These are phyloP conservation scores for Leccinum imitatum DNA, from an alignment of 768 basidiomycete genomes.

Conservation along the genomic window DNA sequence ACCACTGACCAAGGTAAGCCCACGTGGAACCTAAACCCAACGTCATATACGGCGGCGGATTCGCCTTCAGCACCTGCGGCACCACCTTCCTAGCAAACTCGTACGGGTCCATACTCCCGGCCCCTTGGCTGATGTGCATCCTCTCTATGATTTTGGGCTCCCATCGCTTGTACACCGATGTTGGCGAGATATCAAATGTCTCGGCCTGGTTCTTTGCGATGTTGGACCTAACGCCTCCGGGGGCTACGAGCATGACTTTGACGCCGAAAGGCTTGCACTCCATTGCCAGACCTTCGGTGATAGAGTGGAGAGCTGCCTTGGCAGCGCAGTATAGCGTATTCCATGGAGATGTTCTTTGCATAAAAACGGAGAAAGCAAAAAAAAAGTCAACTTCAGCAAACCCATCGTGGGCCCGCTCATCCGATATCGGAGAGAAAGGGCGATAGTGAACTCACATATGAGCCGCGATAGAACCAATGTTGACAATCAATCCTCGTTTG, in stretches of 20 bases:
- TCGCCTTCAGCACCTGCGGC: conserved; percentile 41
- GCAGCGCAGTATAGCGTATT: conserved; percentile 55
- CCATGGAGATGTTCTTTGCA: conserved; percentile 65
- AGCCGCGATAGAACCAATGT: conserved; percentile 69
- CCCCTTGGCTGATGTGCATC: conserved; percentile 52
- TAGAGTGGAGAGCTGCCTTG: conserved; percentile 57
- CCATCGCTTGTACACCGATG: conserved; percentile 57
- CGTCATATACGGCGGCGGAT: conserved; percentile 52
- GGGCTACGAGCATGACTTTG: conserved; percentile 65
- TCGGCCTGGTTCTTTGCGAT: conserved; percentile 52
- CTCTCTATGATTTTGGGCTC: conserved; percentile 53
- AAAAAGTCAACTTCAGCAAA: conserved; percentile 3
- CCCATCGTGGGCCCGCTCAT: too few species aligned
- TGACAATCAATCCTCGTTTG: conserved; percentile 64
- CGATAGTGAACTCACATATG: conserved; percentile 45
- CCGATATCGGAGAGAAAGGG: background rate
- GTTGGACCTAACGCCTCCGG: conserved; percentile 67
- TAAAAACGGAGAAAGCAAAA: background rate
- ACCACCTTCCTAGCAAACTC: conserved; percentile 57
- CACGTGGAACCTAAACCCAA: conserved; percentile 42
- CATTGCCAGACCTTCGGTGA: conserved; percentile 68
- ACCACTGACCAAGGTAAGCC: conserved; percentile 20
- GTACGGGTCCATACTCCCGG: conserved; percentile 46
- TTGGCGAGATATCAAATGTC: conserved; percentile 45
- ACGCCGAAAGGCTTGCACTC: conserved; percentile 74